Base-by-base conservation (phyloP, 768 basidiomycete genomes). In the Trametopsis cervina region DNA sequence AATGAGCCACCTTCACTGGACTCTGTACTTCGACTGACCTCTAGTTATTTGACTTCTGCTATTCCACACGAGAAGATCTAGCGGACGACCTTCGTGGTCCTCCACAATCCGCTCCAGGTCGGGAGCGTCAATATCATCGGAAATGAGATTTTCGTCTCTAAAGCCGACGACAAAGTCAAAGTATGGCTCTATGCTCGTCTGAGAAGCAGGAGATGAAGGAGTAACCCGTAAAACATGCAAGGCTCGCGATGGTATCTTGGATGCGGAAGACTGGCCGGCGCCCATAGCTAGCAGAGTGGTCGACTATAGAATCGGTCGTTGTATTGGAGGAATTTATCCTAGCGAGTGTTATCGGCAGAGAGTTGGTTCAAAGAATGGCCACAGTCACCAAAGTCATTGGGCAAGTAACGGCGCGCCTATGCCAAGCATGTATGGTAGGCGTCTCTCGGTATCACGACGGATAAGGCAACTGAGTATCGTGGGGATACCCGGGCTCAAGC, bases 81-180 rank as follows among this genome's bases (percentile, higher is more conserved):
- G 66, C 2, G 69, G 73, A 44, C 70, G 71, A 29, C 78, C 84
- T 69, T 92, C 89, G 57, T 89, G 85, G 41, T 73, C 73, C 64
- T 92, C 90, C 20, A 93, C 89, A 40, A 92, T 88, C 51, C 69
- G 57, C 61, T 89, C 89, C 2, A 93, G 71, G 49, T 81, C 80
- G 5, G 77, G 66, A 10, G 77, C 84, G 55, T 89, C 85, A 42
- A 90, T 75, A 17, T 51, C 21, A 40, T 27, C 39, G 7, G 46
- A 15, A 11, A 49, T 52, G 66, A 71, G 52, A 73, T 75, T 46
- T 53, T 80, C 78, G 6, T 88, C 87, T 61, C 91, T 83, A 49
- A 91, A 86, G 9, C 95, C 96, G 36, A 96, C 83, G 18, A 99
- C 78, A 63, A 96, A 98, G 70, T 98, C 96, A 59, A 99, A 99